Percentiles rank a stretch among this genome's conserved stretches.
Evolutionary conservation across 1,139 yeast genomes (phyloP).

Genomic region (Saccharomycopsis hybrid): DNA sequence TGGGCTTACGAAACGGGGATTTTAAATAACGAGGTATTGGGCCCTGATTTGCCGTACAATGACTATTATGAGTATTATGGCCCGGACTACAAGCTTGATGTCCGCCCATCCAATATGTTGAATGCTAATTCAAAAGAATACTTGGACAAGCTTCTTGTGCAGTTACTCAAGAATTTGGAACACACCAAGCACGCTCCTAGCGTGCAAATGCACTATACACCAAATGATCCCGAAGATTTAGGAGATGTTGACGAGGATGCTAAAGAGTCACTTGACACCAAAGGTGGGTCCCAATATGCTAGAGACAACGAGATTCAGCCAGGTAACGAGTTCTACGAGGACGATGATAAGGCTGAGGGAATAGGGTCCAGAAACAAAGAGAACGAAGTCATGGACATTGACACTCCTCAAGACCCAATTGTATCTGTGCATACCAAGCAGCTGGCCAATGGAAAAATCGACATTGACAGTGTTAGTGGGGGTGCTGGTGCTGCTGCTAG

Average conservation of each 20-base stretch:
- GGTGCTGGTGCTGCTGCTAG: no score
- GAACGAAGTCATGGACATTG: no score
- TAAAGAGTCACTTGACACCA: conserved; percentile 69
- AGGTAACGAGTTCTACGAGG: conserved; percentile 62
- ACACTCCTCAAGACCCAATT: no score
- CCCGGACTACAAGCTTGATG: conserved; percentile 89
- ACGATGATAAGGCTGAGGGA: conserved; percentile 47
- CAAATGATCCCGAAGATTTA: conserved; percentile 77
- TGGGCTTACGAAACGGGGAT: conserved; percentile 96
- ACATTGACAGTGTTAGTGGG: no score
- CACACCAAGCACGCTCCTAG: conserved; percentile 92
- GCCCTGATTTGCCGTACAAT: conserved; percentile 80
- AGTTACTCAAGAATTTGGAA: conserved; percentile 72
- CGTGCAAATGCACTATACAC: conserved; percentile 88
- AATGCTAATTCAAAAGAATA: conserved; percentile 94
- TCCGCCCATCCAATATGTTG: conserved; percentile 93
- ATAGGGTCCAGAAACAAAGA: conserved; percentile 24
- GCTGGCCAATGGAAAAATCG: no score
- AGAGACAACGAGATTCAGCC: conserved; percentile 68
- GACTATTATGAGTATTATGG: conserved; percentile 93
- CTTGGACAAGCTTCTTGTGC: conserved; percentile 74
- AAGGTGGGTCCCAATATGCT: conserved; percentile 85
- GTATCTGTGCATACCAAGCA: no score
- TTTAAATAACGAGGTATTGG: conserved; percentile 70
- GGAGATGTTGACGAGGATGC: conserved; percentile 82